These are phyloP conservation scores for Aurifilum marmelostoma DNA, from an alignment of 2,329 filamentous ascomycete genomes.

Conservation along the genomic window DNA sequence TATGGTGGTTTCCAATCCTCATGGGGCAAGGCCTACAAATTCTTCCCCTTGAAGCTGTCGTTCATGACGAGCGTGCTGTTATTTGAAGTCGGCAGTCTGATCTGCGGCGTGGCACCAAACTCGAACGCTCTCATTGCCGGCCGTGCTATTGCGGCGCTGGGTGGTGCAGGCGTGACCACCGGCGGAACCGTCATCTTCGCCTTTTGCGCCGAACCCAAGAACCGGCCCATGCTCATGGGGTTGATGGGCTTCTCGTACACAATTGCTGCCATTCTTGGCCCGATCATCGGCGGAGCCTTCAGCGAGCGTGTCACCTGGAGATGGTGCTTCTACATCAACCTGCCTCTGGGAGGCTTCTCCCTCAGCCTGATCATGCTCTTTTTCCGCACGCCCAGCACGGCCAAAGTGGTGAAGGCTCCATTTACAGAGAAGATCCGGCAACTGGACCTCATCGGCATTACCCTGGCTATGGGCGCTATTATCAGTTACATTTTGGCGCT, in stretches of 20 bases:
- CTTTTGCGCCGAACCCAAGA: slow-evolving; percentile 31
- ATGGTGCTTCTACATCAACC: slow-evolving; percentile 40
- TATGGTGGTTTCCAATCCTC: slow-evolving; percentile 15
- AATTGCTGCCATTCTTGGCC: slow-evolving; percentile 37
- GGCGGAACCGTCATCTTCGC: slow-evolving; percentile 34
- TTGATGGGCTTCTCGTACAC: slow-evolving; percentile 27
- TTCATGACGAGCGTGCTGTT: slow-evolving; percentile 17
- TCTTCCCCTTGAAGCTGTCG: slow-evolving; percentile 13
- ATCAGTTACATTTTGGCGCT: slow-evolving; percentile 52
- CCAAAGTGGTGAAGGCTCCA: slow-evolving; percentile 29
- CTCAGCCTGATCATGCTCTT: slow-evolving; percentile 40
- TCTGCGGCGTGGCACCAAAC: slow-evolving; percentile 48
- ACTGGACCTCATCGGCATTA: slow-evolving; percentile 35
- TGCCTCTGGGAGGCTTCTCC: slow-evolving; percentile 36
- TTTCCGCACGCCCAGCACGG: slow-evolving; percentile 34
- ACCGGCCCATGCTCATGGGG: slow-evolving; percentile 30
- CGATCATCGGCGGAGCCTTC: slow-evolving; percentile 43
- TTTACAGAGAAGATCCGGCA: slow-evolving; percentile 29
- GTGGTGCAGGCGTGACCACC: slow-evolving; percentile 48
- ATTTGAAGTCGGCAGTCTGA: slow-evolving; percentile 32
- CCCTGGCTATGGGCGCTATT: slow-evolving; percentile 39
- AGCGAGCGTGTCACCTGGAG: slow-evolving; percentile 42
- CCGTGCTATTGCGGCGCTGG: slow-evolving; percentile 48
- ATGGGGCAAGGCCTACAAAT: slow-evolving; percentile 19
- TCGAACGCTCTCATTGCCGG: slow-evolving; percentile 54